phyloP scores from a whole-genome alignment of 768 basidiomycete species.

The Chlorophyllum brunneum region DNA sequence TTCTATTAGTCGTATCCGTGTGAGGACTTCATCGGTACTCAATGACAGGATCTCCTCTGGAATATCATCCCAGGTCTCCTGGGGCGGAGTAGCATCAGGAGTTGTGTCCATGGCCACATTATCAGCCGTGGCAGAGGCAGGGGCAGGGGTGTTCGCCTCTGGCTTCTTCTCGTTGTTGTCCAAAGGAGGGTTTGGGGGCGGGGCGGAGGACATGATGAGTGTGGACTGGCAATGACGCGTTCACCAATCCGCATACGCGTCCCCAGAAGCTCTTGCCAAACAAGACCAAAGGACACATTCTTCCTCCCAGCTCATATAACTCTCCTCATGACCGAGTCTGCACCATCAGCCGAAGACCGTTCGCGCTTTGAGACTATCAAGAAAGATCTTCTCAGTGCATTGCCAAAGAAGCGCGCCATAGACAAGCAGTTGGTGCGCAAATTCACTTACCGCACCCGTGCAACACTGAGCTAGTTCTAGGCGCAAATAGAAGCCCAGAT shows the following conservation, averaged over 20 bases:
- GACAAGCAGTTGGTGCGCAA: slow-evolving; percentile 73
- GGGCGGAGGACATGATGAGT: slow-evolving; percentile 53
- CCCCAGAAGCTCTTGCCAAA: slow-evolving; percentile 18
- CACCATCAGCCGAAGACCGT: slow-evolving; percentile 62
- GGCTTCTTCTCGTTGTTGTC: slow-evolving; percentile 51
- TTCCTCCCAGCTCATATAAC: no score
- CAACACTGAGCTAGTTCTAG: slow-evolving; percentile 32
- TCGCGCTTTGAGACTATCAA: slow-evolving; percentile 67
- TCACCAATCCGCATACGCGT: slow-evolving; percentile 31
- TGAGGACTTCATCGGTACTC: slow-evolving; percentile 81
- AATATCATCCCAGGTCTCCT: slow-evolving; percentile 89
- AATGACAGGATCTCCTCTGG: slow-evolving; percentile 81
- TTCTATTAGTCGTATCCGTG: slow-evolving; percentile 89
- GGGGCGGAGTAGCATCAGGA: slow-evolving; percentile 58
- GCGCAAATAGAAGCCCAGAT: slow-evolving; percentile 77
- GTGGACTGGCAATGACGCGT: slow-evolving; percentile 25
- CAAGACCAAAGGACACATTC: slow-evolving; percentile 6
- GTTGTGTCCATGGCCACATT: slow-evolving; percentile 67
- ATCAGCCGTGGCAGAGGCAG: slow-evolving; percentile 27
- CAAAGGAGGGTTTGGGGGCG: slow-evolving; percentile 49
- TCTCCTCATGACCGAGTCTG: slow-evolving; percentile 34
- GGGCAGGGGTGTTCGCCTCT: slow-evolving; percentile 30
- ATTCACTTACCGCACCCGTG: background rate
- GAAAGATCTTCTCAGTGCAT: slow-evolving; percentile 69
- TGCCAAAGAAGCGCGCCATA: slow-evolving; percentile 68